Evolutionary conservation across 148 eudicot genomes (phyloP).

Genomic region (Polygonum maritimum): DNA sequence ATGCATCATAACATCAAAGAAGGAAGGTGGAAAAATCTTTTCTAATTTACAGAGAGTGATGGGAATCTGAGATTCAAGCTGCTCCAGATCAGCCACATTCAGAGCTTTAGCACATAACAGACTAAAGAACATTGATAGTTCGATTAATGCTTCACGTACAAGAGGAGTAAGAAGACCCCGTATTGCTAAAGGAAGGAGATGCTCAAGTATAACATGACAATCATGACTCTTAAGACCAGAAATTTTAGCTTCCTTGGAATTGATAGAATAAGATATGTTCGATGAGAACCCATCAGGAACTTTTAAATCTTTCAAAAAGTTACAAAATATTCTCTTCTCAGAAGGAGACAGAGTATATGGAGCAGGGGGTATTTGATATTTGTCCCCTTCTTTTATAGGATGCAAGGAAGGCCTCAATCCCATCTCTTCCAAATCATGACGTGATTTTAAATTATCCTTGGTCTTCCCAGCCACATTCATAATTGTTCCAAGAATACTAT

Average conservation of each 20-base stretch:
- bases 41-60: conserved; percentile 4
- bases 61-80: conserved; percentile 1
- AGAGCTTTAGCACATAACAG: conserved; percentile 8
- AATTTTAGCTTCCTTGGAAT: not conserved
- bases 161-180: not conserved
- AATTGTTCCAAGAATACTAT: conserved; percentile 10
- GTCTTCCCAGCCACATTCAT: conserved; percentile 6
- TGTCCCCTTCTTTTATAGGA: not conserved
- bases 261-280: conserved; percentile 6
- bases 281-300: conserved; percentile 12
- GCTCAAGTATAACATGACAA: conserved; percentile 8
- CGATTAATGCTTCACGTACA: not conserved
- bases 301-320: conserved; percentile 7
- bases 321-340: conserved; percentile 11
- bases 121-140: not conserved
- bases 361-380: not conserved
- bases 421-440: conserved; percentile 9
- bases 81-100: not conserved
- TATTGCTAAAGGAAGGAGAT: conserved; percentile 7
- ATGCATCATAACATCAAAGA: too few species aligned
- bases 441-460: conserved; percentile 9
- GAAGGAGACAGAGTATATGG: not conserved
- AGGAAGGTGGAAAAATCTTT: not conserved
- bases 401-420: not conserved
- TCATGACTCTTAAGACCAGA: conserved; percentile 14